Percentiles rank a stretch among this genome's conserved stretches.
Conservation (phyloP, 1,284 basidiomycete genomes). For the Cystobasidium slooffiae region DNA sequence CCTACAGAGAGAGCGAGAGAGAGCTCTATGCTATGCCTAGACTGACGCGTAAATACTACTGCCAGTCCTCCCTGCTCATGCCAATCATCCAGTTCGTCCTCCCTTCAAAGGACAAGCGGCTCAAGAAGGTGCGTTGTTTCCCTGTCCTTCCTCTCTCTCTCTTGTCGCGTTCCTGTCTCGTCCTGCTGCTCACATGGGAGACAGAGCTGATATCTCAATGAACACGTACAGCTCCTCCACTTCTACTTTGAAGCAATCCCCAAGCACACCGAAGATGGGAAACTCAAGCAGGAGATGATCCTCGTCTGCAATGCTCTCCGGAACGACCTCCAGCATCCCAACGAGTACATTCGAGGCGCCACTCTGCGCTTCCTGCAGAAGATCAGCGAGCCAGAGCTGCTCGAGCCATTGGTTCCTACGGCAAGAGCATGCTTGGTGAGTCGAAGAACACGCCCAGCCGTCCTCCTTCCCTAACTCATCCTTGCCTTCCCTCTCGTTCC, state of each 20-base stretch:
- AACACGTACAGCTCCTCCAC: constrained; percentile 57
- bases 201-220: not conserved
- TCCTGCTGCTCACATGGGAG: not conserved
- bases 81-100: constrained; percentile 97
- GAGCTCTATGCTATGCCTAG: not conserved
- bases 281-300: constrained; percentile 20
- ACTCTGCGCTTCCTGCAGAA: constrained; percentile 97
- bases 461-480: not conserved
- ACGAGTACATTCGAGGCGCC: constrained; percentile 98
- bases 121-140: constrained; percentile 79
- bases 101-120: constrained; percentile 91
- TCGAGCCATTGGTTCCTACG: constrained; percentile 93
- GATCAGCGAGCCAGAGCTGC: constrained; percentile 88
- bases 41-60: not conserved
- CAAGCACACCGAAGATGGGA: constrained; percentile 91
- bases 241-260: constrained; percentile 99
- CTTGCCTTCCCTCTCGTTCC: not conserved
- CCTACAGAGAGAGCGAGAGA: not conserved
- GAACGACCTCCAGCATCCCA: constrained; percentile 99
- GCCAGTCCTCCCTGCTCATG: constrained; percentile 72
- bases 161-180: not conserved
- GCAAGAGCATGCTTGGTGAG: constrained; percentile 81
- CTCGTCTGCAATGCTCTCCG: constrained; percentile 84
- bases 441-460: not conserved
- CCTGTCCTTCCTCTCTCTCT: constrained; percentile 57